Percentiles rank a stretch among this genome's conserved stretches.
These are phyloP conservation scores for Monosporascus ibericus DNA, from an alignment of 2,329 filamentous ascomycete species.

Conservation along the genomic window DNA sequence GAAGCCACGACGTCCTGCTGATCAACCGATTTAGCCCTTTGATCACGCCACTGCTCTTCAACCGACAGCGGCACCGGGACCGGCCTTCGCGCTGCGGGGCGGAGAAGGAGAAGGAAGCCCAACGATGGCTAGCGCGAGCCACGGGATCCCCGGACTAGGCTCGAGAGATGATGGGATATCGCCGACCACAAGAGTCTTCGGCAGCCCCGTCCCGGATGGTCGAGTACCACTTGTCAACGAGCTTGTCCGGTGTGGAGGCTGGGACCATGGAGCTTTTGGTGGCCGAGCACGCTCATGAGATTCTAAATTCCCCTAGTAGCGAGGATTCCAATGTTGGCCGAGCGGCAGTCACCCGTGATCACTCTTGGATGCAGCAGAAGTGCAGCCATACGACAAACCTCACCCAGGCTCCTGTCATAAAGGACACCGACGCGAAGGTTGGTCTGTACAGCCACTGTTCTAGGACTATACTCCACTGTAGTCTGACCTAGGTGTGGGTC, in stretches of 20 bases:
- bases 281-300: too few relatives aligned
- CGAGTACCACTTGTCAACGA: too few relatives aligned
- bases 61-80: background rate
- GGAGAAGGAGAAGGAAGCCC: background rate
- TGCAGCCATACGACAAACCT: background rate
- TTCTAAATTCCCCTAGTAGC: too few relatives aligned
- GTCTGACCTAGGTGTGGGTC: background rate
- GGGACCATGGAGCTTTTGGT: too few relatives aligned
- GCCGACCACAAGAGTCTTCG: too few relatives aligned
- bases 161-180: too few relatives aligned
- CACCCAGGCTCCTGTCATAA: background rate
- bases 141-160: too few relatives aligned
- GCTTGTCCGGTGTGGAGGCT: too few relatives aligned
- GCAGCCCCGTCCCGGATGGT: too few relatives aligned
- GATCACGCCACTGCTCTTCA: background rate
- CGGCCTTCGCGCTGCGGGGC: background rate
- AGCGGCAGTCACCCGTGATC: background rate
- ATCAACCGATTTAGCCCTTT: background rate
- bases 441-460: background rate
- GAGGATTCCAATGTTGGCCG: too few relatives aligned
- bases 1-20: background rate
- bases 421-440: background rate
- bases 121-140: too few relatives aligned
- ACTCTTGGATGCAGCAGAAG: background rate
- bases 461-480: background rate